A percentile compares a stretch with the other conserved stretches of the same genome.
Conservation (phyloP, 2,329 filamentous ascomycete genomes). For the Pseudonectria foliicola region DNA sequence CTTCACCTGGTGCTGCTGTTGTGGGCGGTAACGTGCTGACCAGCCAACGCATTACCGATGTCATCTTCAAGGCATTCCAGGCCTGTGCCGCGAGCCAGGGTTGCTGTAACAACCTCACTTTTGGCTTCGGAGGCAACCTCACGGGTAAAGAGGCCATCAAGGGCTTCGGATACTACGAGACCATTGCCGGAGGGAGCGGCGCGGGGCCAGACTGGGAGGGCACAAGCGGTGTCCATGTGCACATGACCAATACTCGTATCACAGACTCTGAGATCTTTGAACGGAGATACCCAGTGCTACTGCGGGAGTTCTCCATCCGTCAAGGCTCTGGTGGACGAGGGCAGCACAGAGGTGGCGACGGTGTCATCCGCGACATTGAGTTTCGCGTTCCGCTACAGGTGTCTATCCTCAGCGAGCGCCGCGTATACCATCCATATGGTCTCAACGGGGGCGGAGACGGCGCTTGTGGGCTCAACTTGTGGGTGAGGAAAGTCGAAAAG, state of each 20-base stretch:
- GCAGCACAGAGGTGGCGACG: conserved; percentile 63
- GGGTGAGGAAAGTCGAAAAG: conserved; percentile 68
- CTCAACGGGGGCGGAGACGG: conserved; percentile 77
- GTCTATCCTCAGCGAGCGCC: conserved; percentile 67
- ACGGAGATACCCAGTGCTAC: conserved; percentile 59
- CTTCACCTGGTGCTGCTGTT: conserved; percentile 69
- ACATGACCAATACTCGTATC: conserved; percentile 75
- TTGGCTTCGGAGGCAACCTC: conserved; percentile 57
- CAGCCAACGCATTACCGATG: conserved; percentile 37
- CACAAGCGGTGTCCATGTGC: conserved; percentile 37
- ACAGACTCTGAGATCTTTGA: conserved; percentile 44
- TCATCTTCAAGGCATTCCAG: conserved; percentile 61
- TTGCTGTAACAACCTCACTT: conserved; percentile 78
- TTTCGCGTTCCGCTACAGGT: conserved; percentile 71
- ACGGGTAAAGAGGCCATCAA: conserved; percentile 29
- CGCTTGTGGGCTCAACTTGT: conserved; percentile 74
- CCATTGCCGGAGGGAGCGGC: conserved; percentile 56
- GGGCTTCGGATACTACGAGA: conserved; percentile 52
- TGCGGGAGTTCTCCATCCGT: conserved; percentile 63
- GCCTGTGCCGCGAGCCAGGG: conserved; percentile 75
- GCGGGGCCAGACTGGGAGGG: conserved; percentile 52
- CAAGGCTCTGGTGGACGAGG: conserved; percentile 57
- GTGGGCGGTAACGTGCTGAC: conserved; percentile 70
- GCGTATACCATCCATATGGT: conserved; percentile 66
- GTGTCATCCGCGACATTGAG: conserved; percentile 71